A percentile compares a stretch with the other conserved stretches of the same genome.
Conservation (phyloP, 306 rosid genomes). For the Cercis canadensis region DNA sequence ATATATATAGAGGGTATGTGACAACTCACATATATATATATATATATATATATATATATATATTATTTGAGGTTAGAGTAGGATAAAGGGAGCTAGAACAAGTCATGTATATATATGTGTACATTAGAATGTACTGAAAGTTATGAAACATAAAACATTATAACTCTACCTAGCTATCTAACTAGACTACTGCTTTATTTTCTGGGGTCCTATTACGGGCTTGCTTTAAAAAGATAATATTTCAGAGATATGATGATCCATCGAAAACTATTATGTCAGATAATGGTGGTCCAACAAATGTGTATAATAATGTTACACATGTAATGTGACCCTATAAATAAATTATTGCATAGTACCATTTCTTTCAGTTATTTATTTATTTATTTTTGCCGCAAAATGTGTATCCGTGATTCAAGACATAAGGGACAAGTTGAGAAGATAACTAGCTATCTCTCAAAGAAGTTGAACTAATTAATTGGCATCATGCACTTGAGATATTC, state of each 20-base stretch:
- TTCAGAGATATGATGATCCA: slow-evolving; percentile 13
- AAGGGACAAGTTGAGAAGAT: not conserved
- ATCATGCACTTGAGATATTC: too few relatives aligned
- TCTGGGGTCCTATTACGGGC: slow-evolving; percentile 21
- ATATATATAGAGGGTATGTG: too few relatives aligned
- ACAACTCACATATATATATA: too few relatives aligned
- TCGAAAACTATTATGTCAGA: slow-evolving; percentile 30
- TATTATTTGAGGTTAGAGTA: too few relatives aligned
- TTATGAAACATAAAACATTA: not conserved
- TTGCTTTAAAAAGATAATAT: slow-evolving; percentile 19
- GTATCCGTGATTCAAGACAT: slow-evolving; percentile 14
- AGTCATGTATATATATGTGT: not conserved
- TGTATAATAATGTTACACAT: slow-evolving; percentile 25
- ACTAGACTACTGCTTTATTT: slow-evolving; percentile 24
- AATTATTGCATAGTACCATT: slow-evolving; percentile 33
- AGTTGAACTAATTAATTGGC: too few relatives aligned
- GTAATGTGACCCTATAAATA: slow-evolving; percentile 28
- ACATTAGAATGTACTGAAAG: not conserved
- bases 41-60: too few relatives aligned
- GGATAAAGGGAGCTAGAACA: not conserved
- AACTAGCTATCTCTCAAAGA: too few relatives aligned
- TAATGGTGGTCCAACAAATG: slow-evolving; percentile 44
- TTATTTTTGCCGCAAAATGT: not conserved
- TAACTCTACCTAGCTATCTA: slow-evolving; percentile 16
- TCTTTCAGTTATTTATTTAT: not conserved